phyloP scores from a whole-genome alignment of 352 stramenopile genomes.

The Peronospora destructor region DNA sequence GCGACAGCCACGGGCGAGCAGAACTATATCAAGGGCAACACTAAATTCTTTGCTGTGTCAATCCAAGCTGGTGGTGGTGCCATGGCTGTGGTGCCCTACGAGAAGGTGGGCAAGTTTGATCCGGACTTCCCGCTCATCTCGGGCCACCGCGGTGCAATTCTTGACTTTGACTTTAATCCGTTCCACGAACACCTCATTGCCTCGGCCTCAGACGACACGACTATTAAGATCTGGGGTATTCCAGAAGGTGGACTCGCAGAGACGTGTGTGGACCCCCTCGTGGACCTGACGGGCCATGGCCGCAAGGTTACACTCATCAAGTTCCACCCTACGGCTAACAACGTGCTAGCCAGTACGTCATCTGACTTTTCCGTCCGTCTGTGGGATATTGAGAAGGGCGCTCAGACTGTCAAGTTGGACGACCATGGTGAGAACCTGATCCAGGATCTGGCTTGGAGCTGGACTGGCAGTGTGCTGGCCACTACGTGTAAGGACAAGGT shows the following conservation, averaged over 20 bases:
- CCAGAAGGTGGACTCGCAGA: constrained; percentile 90
- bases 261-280: constrained; percentile 92
- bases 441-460: constrained; percentile 98
- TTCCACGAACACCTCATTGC: constrained; percentile 95
- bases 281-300: constrained; percentile 94
- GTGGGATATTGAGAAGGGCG: constrained; percentile 97
- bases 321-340: constrained; percentile 97
- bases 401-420: constrained; percentile 86
- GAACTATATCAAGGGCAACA: constrained; percentile 99
- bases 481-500: constrained; percentile 98
- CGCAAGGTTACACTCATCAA: constrained; percentile 96
- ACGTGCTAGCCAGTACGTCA: constrained; percentile 93
- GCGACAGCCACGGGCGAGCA: constrained; percentile 97
- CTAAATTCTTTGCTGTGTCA: constrained; percentile 98
- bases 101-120: constrained; percentile 93
- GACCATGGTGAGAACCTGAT: constrained; percentile 87
- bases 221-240: constrained; percentile 97
- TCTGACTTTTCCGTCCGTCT: constrained; percentile 95
- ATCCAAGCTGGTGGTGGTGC: constrained; percentile 84
- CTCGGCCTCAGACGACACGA: constrained; percentile 95
- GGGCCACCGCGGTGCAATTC: constrained; percentile 92
- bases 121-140: constrained; percentile 91
- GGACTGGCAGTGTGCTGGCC: constrained; percentile 90
- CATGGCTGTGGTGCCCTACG: constrained; percentile 92
- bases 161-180: constrained; percentile 99